phyloP scores from a whole-genome alignment of 2,329 filamentous ascomycete species.

The Phialophora tarda region DNA sequence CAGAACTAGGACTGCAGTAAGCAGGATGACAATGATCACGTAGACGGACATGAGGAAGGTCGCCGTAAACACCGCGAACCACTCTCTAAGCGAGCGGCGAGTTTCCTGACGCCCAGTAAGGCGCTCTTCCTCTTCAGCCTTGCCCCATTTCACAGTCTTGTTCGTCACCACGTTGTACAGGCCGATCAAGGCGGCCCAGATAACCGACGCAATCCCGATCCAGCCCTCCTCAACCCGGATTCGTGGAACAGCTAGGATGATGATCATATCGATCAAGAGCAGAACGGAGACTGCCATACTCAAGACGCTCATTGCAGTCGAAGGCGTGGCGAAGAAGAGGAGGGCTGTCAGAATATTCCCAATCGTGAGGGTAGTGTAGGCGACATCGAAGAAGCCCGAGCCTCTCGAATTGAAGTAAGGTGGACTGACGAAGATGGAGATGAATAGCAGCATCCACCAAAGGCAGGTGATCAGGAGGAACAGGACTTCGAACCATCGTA shows the following conservation, averaged over 20 bases:
- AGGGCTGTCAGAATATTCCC: conserved; percentile 77
- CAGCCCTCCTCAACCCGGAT: conserved; percentile 85
- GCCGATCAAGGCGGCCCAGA: conserved; percentile 81
- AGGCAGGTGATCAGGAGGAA: conserved; percentile 77
- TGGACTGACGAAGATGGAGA: conserved; percentile 88
- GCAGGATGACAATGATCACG: conserved; percentile 69
- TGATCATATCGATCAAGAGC: conserved; percentile 74
- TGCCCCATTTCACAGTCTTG: conserved; percentile 86
- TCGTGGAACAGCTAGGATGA: conserved; percentile 75
- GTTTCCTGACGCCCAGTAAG: conserved; percentile 88
- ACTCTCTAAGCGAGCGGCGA: conserved; percentile 79
- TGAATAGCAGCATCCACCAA: conserved; percentile 93
- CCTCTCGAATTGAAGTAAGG: conserved; percentile 84
- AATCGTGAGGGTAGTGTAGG: conserved; percentile 78
- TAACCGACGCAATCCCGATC: conserved; percentile 83
- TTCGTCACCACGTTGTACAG: conserved; percentile 81
- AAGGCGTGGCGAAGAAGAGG: conserved; percentile 86
- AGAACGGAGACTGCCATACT: conserved; percentile 70
- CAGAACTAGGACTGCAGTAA: conserved; percentile 79
- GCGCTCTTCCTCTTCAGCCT: conserved; percentile 88
- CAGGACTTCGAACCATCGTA: conserved; percentile 77
- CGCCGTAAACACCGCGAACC: conserved; percentile 77
- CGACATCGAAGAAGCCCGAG: conserved; percentile 89
- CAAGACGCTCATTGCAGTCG: conserved; percentile 75
- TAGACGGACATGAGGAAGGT: conserved; percentile 74